These are phyloP conservation scores for Lavandula angustifolia DNA, from an alignment of 257 asterid genomes.

Conservation along the genomic window DNA sequence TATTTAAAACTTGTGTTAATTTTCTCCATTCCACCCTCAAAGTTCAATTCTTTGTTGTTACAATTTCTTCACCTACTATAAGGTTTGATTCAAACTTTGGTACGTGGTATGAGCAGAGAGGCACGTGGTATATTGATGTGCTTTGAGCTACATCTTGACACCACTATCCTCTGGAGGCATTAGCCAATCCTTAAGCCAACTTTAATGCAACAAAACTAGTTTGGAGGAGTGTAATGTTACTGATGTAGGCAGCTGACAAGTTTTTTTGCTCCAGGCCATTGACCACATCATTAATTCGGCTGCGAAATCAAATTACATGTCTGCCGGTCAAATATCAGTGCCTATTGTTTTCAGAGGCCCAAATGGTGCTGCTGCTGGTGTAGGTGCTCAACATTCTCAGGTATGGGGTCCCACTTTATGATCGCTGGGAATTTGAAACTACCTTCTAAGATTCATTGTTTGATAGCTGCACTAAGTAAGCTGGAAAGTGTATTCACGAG, in stretches of 20 bases:
- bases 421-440: not conserved
- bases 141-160: constrained; percentile 5
- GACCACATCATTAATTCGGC: constrained; percentile 86
- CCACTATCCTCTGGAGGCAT: not conserved
- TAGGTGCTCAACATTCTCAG: constrained; percentile 88
- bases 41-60: constrained; percentile 11
- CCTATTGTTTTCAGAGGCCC: constrained; percentile 92
- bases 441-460: constrained; percentile 5
- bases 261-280: constrained; percentile 55
- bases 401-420: constrained; percentile 37
- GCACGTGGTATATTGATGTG: too few relatives aligned
- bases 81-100: too few relatives aligned
- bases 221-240: not conserved
- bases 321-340: constrained; percentile 72
- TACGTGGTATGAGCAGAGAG: too few relatives aligned
- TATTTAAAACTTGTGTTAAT: constrained; percentile 5
- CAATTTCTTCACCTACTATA: constrained; percentile 4
- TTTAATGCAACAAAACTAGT: not conserved
- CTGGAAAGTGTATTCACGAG: not conserved
- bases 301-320: constrained; percentile 82
- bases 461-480: constrained; percentile 2
- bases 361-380: constrained; percentile 92
- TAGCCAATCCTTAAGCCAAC: not conserved
- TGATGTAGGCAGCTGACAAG: constrained; percentile 11
- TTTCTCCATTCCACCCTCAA: constrained; percentile 1